Conservation (phyloP, 805 yeast species). For the Wickerhamomyces alni region DNA sequence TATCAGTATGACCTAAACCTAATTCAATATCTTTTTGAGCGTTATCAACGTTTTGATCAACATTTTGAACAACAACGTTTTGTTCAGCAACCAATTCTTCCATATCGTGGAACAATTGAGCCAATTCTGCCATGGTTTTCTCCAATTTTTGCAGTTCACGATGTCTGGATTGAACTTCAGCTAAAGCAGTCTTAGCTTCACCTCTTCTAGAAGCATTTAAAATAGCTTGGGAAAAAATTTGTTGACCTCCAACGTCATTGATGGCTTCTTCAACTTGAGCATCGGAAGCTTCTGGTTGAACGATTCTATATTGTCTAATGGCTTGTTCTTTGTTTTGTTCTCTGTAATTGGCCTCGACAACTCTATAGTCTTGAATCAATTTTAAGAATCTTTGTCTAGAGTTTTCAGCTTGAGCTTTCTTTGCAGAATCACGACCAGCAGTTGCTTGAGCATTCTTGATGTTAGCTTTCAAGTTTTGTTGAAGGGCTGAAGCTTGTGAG, state of each 20-base stretch:
- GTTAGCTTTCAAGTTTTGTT: conserved; percentile 64
- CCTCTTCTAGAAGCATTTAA: conserved; percentile 84
- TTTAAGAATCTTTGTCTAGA: conserved; percentile 79
- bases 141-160: conserved; percentile 92
- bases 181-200: conserved; percentile 90
- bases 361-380: conserved; percentile 80
- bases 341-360: conserved; percentile 80
- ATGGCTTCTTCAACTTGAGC: conserved; percentile 81
- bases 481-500: conserved; percentile 74
- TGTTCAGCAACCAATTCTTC: conserved; percentile 95
- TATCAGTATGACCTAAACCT: conserved; percentile 90
- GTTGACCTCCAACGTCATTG: conserved; percentile 80
- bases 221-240: conserved; percentile 90
- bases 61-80: conserved; percentile 78
- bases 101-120: conserved; percentile 93
- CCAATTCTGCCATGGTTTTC: conserved; percentile 91
- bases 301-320: conserved; percentile 86
- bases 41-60: conserved; percentile 70
- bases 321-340: conserved; percentile 84
- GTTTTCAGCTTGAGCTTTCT: conserved; percentile 86
- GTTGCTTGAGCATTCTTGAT: conserved; percentile 72
- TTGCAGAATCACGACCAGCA: conserved; percentile 68
- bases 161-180: conserved; percentile 95
- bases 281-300: conserved; percentile 78
- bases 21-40: conserved; percentile 91